Evolutionary conservation across 192 early-diverging fungal genomes (phyloP).

Genomic region (Coemansia sp.): DNA sequence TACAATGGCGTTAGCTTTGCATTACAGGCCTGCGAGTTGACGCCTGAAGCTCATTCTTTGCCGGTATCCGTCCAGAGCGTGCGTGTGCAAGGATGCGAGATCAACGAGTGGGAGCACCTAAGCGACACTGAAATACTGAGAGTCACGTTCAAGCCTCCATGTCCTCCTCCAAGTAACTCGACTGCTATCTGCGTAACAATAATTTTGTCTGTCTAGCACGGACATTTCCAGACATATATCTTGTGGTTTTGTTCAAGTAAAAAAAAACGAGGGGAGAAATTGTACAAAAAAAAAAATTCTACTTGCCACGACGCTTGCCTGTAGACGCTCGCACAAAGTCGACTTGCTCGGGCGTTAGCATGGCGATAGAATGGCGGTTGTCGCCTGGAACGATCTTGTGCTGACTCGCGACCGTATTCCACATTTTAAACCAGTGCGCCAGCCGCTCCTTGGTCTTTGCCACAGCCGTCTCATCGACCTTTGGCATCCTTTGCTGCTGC

Average conservation of each 20-base stretch:
- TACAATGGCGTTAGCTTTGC: conserved; percentile 14
- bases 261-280: neutral
- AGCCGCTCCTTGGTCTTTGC: conserved; percentile 18
- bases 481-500: conserved; percentile 5
- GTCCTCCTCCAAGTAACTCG: neutral
- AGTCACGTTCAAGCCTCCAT: neutral
- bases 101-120: conserved; percentile 16
- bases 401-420: conserved; percentile 11
- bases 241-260: neutral
- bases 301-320: neutral
- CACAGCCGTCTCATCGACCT: neutral
- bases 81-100: conserved; percentile 18
- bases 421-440: conserved; percentile 36
- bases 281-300: neutral
- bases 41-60: neutral
- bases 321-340: neutral
- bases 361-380: neutral
- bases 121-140: conserved; percentile 11
- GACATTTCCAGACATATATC: neutral
- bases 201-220: neutral
- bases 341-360: neutral
- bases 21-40: conserved; percentile 15
- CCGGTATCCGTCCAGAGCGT: conserved; percentile 19
- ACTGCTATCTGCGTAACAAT: conserved; percentile 3
- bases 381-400: conserved; percentile 7